phyloP scores from a whole-genome alignment of 495 filamentous ascomycete species.

The Hypoxylon perforatum region DNA sequence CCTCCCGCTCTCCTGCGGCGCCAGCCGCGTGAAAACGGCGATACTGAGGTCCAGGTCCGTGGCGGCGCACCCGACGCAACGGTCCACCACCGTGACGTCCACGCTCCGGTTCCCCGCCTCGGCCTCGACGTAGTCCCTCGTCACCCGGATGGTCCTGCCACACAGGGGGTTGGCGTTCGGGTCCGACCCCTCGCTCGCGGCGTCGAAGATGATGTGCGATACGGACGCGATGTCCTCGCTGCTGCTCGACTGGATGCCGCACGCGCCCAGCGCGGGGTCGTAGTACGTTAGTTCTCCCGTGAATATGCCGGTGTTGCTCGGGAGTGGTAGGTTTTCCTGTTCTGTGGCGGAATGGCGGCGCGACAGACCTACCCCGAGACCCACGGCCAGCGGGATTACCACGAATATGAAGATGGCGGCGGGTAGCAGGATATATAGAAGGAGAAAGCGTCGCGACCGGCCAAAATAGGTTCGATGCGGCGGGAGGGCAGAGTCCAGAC shows the following conservation, averaged over 20 bases:
- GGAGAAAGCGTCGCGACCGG: slow-evolving; percentile 51
- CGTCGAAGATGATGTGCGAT: slow-evolving; percentile 75
- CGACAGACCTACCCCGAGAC: slow-evolving; percentile 47
- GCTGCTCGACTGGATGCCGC: slow-evolving; percentile 66
- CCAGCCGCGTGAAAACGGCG: slow-evolving; percentile 69
- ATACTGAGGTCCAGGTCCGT: slow-evolving; percentile 75
- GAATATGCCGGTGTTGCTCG: slow-evolving; percentile 60
- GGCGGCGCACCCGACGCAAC: slow-evolving; percentile 73
- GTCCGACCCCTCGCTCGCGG: slow-evolving; percentile 61
- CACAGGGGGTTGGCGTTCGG: slow-evolving; percentile 79
- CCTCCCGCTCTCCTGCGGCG: slow-evolving; percentile 64
- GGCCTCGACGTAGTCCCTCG: slow-evolving; percentile 54
- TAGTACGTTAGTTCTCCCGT: slow-evolving; percentile 80
- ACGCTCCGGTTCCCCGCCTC: slow-evolving; percentile 56
- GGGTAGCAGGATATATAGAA: slow-evolving; percentile 45
- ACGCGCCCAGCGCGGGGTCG: slow-evolving; percentile 73
- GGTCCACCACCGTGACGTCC: slow-evolving; percentile 78
- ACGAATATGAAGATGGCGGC: slow-evolving; percentile 38
- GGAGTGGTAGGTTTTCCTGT: slow-evolving; percentile 64
- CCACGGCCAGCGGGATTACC: slow-evolving; percentile 46
- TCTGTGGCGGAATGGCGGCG: slow-evolving; percentile 9
- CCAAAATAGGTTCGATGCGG: slow-evolving; percentile 56
- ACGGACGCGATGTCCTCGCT: slow-evolving; percentile 73
- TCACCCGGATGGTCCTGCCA: slow-evolving; percentile 69
- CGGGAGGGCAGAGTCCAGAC: slow-evolving; percentile 50